phyloP scores from a whole-genome alignment of 306 rosid species.

The Alnus glutinosa region DNA sequence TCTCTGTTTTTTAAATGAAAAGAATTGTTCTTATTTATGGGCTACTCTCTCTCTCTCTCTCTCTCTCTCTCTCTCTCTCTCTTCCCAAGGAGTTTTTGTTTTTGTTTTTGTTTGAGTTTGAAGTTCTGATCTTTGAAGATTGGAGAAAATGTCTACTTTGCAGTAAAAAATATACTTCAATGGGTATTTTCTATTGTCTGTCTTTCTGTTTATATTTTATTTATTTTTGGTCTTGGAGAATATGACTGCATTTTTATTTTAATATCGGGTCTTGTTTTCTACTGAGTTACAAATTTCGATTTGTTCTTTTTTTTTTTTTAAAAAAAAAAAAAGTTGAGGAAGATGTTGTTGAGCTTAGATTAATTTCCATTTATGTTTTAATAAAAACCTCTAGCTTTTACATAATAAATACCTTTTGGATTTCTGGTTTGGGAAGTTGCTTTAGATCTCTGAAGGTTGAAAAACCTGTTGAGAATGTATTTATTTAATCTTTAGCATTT shows the following conservation, averaged over 20 bases:
- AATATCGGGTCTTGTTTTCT: not conserved
- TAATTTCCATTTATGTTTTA: constrained; percentile 11
- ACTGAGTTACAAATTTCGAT: constrained; percentile 29
- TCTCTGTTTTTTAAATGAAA: not conserved
- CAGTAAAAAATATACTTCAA: not conserved
- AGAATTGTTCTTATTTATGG: not conserved
- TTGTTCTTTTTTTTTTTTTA: not conserved
- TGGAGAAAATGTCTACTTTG: not conserved
- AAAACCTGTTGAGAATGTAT: constrained; percentile 14
- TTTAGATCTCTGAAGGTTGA: constrained; percentile 25
- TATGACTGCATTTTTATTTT: not conserved
- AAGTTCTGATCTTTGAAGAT: constrained; percentile 22
- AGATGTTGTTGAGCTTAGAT: constrained; percentile 31
- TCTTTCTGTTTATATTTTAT: not conserved
- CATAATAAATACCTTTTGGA: not conserved
- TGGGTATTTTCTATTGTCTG: too few relatives aligned
- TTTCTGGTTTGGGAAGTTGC: constrained; percentile 24
- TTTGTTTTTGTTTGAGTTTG: not conserved
- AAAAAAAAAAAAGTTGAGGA: not conserved
- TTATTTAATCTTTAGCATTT: constrained; percentile 1
- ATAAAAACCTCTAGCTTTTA: constrained; percentile 1
- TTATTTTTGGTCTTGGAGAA: constrained; percentile 14
- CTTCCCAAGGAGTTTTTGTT: constrained; percentile 4
- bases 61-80: too few relatives aligned
- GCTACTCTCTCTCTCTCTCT: too few relatives aligned